Conservation (phyloP, 768 basidiomycete genomes). For the Roridomyces roridus region DNA sequence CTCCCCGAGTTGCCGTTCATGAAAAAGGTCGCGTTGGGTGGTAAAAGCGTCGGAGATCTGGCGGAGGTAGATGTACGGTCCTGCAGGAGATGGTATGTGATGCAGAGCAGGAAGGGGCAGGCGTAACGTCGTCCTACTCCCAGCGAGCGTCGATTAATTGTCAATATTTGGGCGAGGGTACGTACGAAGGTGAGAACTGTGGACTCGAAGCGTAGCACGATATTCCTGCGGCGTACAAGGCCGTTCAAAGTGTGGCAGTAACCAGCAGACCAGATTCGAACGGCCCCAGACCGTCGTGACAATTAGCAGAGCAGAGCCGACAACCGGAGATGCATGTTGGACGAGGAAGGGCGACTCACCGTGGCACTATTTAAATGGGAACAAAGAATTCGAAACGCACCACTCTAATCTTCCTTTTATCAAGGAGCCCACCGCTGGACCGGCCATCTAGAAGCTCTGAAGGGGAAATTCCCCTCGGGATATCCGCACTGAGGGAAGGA, state of each 20-base stretch:
- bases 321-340: too few species aligned
- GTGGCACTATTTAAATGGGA: too few species aligned
- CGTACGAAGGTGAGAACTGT: slow-evolving; percentile 39
- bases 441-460: too few species aligned
- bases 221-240: not conserved
- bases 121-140: not conserved
- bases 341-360: too few species aligned
- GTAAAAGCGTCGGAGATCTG: slow-evolving; percentile 40
- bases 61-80: slow-evolving; percentile 38
- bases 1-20: slow-evolving; percentile 48
- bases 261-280: too few species aligned
- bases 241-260: not conserved
- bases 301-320: too few species aligned
- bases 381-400: too few species aligned
- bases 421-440: too few species aligned
- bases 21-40: slow-evolving; percentile 49
- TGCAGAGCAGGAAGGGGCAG: not conserved
- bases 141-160: not conserved
- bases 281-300: too few species aligned
- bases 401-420: too few species aligned
- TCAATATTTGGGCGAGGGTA: slow-evolving; percentile 16
- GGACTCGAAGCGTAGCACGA: slow-evolving; percentile 29
- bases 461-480: too few species aligned
- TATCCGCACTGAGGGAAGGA: too few species aligned
- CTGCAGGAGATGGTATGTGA: slow-evolving; percentile 35